Base-by-base conservation (phyloP, 2,329 filamentous ascomycete genomes). In the Hypoxylon sp. region DNA sequence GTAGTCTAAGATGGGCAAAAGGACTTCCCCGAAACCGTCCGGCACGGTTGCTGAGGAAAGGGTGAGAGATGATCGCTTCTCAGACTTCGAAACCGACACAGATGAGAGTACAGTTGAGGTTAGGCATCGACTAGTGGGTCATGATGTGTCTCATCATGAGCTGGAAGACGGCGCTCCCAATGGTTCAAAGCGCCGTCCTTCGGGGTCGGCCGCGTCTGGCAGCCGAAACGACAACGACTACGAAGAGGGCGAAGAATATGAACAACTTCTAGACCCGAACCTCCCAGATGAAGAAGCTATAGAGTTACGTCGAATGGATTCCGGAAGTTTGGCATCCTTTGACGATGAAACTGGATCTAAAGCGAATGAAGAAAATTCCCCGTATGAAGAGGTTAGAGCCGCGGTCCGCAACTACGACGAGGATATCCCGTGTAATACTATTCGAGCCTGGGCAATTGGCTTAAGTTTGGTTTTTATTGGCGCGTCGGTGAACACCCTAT, bases 371-470 rank as follows among this genome's bases (percentile, higher is more conserved):
- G 82, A 84, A 64, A 81, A 89, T 75, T 91, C 89, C 2, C 89
- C 89, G 0, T 91, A 91, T 73, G 85, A 89, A 28, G 89, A 91
- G 77, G 89, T 90, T 52, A 83, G 87, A 50, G 88, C 89, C 34
- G 88, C 89, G 6, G 88, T 91, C 2, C 82, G 82, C 57, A 90
- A 90, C 75, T 87, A 86, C 71, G 89, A 91, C 75, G 86, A 91
- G 72, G 85, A 89, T 50, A 75, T 90, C 25, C 89, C 89, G 0
- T 89, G 87, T 79, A 91, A 89, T 75, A 91, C 90, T 0, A 80
- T 90, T 30, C 84, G 89, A 45, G 89, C 88, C 17, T 91, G 89
- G 89, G 82, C 82, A 1, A 90, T 91, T 65, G 89, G 89, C 2
- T 72, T 90, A 56, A 69, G 79, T 3, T 81, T 90, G 25, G 86